Percentiles rank a stretch among this genome's conserved stretches.
Conservation (phyloP, 2,329 filamentous ascomycete genomes). For the Cladosporium sphaerospermum region DNA sequence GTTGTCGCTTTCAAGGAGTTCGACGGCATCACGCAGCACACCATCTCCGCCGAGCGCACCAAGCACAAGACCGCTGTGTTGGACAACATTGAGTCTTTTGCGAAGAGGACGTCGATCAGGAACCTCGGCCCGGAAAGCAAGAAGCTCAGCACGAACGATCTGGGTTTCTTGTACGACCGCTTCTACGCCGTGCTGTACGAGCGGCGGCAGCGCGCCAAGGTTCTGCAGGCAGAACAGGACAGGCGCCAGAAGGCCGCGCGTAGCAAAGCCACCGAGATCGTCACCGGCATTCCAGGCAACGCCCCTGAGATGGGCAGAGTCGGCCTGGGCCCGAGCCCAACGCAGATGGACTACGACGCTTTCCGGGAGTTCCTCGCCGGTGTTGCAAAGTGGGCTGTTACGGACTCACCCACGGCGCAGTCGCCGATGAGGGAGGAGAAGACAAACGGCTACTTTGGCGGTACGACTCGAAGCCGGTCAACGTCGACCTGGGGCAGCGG, state of each 20-base stretch:
- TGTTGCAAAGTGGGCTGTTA: conserved; percentile 87
- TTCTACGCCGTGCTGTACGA: conserved; percentile 93
- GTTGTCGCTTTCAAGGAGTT: conserved; percentile 99
- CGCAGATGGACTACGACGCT: conserved; percentile 93
- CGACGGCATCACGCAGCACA: conserved; percentile 86
- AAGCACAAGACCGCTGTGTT: conserved; percentile 94
- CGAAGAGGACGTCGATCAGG: conserved; percentile 90
- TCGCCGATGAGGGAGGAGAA: conserved; percentile 48
- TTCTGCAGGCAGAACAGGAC: conserved; percentile 65
- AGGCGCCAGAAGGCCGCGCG: conserved; percentile 58
- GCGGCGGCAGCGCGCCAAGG: conserved; percentile 72
- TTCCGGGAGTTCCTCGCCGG: conserved; percentile 87
- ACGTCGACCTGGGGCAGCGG: conserved; percentile 52
- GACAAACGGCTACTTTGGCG: conserved; percentile 54
- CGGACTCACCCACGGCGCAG: conserved; percentile 61
- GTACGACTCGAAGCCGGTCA: conserved; percentile 32
- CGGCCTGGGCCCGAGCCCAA: conserved; percentile 80
- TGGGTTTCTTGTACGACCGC: conserved; percentile 85
- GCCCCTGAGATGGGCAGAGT: conserved; percentile 76
- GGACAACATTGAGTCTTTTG: conserved; percentile 94
- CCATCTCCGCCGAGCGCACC: conserved; percentile 77
- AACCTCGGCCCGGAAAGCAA: conserved; percentile 97
- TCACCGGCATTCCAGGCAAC: conserved; percentile 41
- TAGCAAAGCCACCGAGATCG: conserved; percentile 45
- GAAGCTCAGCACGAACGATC: conserved; percentile 73